A percentile compares a stretch with the other conserved stretches of the same genome.
These are phyloP conservation scores for Penicillium sp. DNA, from an alignment of 2,329 filamentous ascomycete genomes.

Conservation along the genomic window DNA sequence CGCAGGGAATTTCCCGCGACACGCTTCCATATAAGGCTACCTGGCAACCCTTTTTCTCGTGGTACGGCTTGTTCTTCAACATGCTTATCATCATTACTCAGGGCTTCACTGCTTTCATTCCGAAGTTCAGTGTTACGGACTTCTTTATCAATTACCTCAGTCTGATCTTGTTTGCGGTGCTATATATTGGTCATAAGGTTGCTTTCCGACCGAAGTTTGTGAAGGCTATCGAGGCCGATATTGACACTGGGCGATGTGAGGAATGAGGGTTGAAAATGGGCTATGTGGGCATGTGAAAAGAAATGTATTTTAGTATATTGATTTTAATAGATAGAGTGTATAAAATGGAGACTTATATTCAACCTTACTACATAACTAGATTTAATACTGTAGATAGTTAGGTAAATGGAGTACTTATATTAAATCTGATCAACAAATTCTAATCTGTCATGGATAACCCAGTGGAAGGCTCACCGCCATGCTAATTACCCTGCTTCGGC, in stretches of 20 bases:
- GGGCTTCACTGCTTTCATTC: constrained; percentile 8
- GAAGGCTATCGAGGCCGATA: constrained; percentile 1
- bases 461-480: constrained; percentile 41
- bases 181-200: constrained; percentile 6
- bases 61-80: constrained; percentile 10
- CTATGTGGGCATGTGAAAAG: neutral
- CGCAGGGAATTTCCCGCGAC: constrained; percentile 1
- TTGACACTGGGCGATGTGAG: neutral
- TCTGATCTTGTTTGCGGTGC: constrained; percentile 1
- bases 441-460: constrained; percentile 44
- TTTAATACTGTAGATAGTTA: no score
- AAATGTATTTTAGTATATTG: neutral
- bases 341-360: neutral
- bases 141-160: constrained; percentile 11
- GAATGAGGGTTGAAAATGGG: neutral
- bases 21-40: constrained; percentile 5
- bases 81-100: constrained; percentile 5
- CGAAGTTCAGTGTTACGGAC: constrained; percentile 1
- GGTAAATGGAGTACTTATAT: no score
- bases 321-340: neutral
- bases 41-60: constrained; percentile 5
- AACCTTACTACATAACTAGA: no score
- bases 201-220: constrained; percentile 2
- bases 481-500: constrained; percentile 39
- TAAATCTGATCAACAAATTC: fast-evolving